Evolutionary conservation across 176 grass and related monocot species (phyloP).

Genomic region (Triticum aestivum): DNA sequence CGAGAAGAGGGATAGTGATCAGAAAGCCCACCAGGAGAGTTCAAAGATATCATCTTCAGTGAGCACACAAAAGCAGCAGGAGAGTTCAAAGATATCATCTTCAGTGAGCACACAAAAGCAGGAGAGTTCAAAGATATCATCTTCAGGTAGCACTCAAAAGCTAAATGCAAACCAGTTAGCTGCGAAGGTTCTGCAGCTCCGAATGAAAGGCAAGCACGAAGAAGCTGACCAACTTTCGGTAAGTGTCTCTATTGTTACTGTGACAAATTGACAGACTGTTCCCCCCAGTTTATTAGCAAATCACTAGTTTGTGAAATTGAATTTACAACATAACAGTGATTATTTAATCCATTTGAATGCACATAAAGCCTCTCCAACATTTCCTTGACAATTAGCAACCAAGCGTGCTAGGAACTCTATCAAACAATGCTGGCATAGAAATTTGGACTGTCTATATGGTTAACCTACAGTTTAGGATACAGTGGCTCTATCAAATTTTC

Average conservation of each 20-base stretch:
- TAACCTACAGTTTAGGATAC: background rate
- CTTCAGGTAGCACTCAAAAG: conserved; percentile 37
- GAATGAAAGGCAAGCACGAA: conserved; percentile 88
- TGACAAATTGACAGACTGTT: background rate
- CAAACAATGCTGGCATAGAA: background rate
- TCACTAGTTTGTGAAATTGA: conserved; percentile 5
- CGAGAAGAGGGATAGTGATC: conserved; percentile 26
- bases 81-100: no score
- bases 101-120: conserved; percentile 17
- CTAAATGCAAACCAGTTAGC: conserved; percentile 90
- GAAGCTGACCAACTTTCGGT: conserved; percentile 91
- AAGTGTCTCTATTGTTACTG: conserved; percentile 46
- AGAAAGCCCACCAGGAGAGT: conserved; percentile 21
- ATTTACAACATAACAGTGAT: background rate
- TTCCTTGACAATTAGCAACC: background rate
- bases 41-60: background rate
- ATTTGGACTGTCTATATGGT: background rate
- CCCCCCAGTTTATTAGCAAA: conserved; percentile 14
- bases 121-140: conserved; percentile 36
- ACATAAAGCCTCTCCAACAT: background rate
- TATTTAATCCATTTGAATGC: background rate
- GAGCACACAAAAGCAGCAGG: no score
- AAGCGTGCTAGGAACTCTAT: background rate
- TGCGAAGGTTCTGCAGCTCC: conserved; percentile 83
- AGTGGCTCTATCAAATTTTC: background rate